Evolutionary conservation across 2,329 filamentous ascomycete species (phyloP), one percentile per base, ranked within the genome.

Genomic region (Neopestalotiopsis clavispora): DNA sequence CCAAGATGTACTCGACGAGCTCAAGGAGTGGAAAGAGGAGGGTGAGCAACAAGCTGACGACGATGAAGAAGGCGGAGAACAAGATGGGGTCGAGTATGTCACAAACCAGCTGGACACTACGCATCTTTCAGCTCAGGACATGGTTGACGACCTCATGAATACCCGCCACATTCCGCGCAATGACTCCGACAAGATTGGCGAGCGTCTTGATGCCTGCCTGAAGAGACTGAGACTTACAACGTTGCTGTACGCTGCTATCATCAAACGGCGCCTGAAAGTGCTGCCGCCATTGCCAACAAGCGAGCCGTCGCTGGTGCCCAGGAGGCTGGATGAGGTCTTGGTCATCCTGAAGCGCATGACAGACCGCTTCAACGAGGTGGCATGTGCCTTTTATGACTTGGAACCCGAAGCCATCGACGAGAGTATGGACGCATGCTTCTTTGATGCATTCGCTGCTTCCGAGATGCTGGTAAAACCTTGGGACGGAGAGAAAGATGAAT

Each of bases 21-120:
- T 98, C 72, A 93, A 94, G 77, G 94, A 95, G 74, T 98, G 95
- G 94, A 90, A 91, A 23, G 92, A 94, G 1, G 92, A 94, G 74
- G 87, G 89, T 10, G 86, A 87, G 0, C 87, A 89, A 3, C 89
- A 89, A 1, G 86, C 86, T 1, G 86, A 87, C 14, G 83, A 86
- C 0, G 84, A 87, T 30, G 83, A 81, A 42, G 84, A 89, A 1
- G 84, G 82, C 30, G 79, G 83, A n/a, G 81, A 83, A 65, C 79
- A 77, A 40, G 79, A 78, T 4, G 78, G 76, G 20, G 74, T 88
- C 17, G 85, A 89, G 65, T 83, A 77, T 17, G 70, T 80, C 1
- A 73, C 79, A 20, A 74, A 79, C 23, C 74, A 76, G 1, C 70
- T 79, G 40, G 72, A 74, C 23, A 75, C 75, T 14, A 76, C 75